These are phyloP conservation scores for Coemansia sp. DNA, from an alignment of 192 early-diverging fungal species.

Conservation along the genomic window DNA sequence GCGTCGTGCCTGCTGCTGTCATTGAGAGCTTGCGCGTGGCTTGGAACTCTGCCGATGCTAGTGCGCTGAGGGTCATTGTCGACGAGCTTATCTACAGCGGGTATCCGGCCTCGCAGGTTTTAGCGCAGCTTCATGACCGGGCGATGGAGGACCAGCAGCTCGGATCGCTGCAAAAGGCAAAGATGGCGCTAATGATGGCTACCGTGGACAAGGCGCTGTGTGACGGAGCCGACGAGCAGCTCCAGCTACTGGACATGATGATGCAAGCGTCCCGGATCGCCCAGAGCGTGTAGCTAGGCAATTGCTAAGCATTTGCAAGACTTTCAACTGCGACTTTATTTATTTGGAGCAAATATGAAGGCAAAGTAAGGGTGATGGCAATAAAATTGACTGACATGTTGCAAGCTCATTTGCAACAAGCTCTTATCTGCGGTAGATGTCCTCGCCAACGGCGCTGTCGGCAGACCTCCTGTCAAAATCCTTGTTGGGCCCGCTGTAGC, in stretches of 20 bases:
- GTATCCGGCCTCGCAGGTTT: constrained; percentile 72
- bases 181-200: constrained; percentile 68
- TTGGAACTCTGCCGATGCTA: constrained; percentile 57
- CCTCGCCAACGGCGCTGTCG: constrained; percentile 26
- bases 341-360: not conserved
- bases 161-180: constrained; percentile 70
- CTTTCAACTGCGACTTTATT: not conserved
- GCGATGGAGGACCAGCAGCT: constrained; percentile 65
- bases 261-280: constrained; percentile 54
- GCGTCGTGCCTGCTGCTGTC: constrained; percentile 64
- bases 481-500: not conserved
- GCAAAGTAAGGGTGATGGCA: not conserved
- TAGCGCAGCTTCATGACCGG: constrained; percentile 74
- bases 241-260: constrained; percentile 78
- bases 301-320: not conserved
- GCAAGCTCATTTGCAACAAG: not conserved
- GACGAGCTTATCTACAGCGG: constrained; percentile 66
- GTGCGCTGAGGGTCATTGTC: constrained; percentile 57
- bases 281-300: constrained; percentile 10
- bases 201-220: constrained; percentile 70
- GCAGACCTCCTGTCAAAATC: constrained; percentile 15
- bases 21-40: constrained; percentile 64
- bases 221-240: constrained; percentile 89
- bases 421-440: not conserved
- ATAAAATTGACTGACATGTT: no score